These are phyloP conservation scores for Entophlyctis helioformis DNA, from an alignment of 192 early-diverging fungal species.

Conservation along the genomic window DNA sequence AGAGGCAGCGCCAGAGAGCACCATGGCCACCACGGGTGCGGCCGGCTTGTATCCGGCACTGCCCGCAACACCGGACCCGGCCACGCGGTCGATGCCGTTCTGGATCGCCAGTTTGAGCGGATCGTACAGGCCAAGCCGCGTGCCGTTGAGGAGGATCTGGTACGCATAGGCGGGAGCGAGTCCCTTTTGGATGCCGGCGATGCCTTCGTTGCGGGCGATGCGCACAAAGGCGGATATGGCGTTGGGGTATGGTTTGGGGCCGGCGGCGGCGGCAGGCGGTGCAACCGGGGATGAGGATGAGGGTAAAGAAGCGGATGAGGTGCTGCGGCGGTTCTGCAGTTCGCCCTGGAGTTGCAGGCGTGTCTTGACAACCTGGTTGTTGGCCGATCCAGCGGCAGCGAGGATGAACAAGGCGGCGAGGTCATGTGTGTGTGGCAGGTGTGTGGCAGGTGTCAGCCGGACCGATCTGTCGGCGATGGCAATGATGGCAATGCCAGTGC, in stretches of 20 bases:
- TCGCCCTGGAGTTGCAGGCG: slow-evolving; percentile 91
- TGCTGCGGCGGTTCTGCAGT: slow-evolving; percentile 28
- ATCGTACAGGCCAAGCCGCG: slow-evolving; percentile 82
- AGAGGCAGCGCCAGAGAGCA: slow-evolving; percentile 52
- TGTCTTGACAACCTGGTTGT: slow-evolving; percentile 91
- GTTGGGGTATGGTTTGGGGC: slow-evolving; percentile 48
- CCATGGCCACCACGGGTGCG: too few species aligned
- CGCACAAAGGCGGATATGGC: slow-evolving; percentile 63
- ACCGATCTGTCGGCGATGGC: too few species aligned
- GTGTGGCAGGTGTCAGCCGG: too few species aligned
- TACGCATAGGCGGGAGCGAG: slow-evolving; percentile 81
- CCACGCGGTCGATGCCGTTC: slow-evolving; percentile 15
- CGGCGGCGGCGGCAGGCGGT: background rate
- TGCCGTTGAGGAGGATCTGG: slow-evolving; percentile 87
- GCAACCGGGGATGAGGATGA: background rate
- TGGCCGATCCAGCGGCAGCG: too few species aligned
- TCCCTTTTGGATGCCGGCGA: slow-evolving; percentile 78
- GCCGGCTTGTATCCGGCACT: too few species aligned
- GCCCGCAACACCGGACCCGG: too few species aligned
- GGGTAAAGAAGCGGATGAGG: slow-evolving; percentile 26
- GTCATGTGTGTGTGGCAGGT: too few species aligned
- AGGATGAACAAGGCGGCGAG: too few species aligned
- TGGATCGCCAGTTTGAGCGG: slow-evolving; percentile 52
- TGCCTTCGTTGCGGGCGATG: slow-evolving; percentile 70
- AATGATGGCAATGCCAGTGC: too few species aligned